Conservation (phyloP, 2,329 filamentous ascomycete species). For the Calycina herbarum region DNA sequence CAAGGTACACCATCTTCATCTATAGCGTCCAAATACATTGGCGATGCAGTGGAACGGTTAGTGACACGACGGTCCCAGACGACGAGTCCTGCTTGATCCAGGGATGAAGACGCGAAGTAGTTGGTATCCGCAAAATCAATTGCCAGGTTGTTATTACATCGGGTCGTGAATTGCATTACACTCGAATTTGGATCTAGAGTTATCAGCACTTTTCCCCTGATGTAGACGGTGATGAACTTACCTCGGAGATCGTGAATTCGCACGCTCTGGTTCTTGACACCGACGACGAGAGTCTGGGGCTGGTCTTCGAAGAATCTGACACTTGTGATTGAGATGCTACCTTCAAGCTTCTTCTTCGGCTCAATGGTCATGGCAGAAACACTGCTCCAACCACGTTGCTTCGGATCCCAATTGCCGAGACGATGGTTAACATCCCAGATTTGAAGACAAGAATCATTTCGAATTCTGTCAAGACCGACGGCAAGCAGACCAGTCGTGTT, state of each 20-base stretch:
- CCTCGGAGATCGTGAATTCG: slow-evolving; percentile 78
- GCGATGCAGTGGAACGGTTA: slow-evolving; percentile 52
- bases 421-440: slow-evolving; percentile 74
- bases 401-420: slow-evolving; percentile 51
- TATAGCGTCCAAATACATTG: slow-evolving; percentile 56
- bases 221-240: slow-evolving; percentile 39
- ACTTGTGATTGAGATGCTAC: slow-evolving; percentile 75
- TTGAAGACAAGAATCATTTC: slow-evolving; percentile 79
- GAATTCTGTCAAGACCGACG: slow-evolving; percentile 76
- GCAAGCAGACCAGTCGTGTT: slow-evolving; percentile 71
- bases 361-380: slow-evolving; percentile 38
- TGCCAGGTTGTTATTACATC: slow-evolving; percentile 69
- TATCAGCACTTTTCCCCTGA: slow-evolving; percentile 23
- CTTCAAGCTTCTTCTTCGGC: slow-evolving; percentile 59
- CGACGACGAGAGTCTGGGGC: slow-evolving; percentile 72
- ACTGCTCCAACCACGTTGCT: slow-evolving; percentile 46
- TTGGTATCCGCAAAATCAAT: slow-evolving; percentile 81
- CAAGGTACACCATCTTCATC: slow-evolving; percentile 60
- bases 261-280: slow-evolving; percentile 73
- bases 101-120: slow-evolving; percentile 78
- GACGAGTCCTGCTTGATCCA: slow-evolving; percentile 72
- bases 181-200: slow-evolving; percentile 49
- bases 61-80: slow-evolving; percentile 76
- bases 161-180: slow-evolving; percentile 43
- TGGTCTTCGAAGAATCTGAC: slow-evolving; percentile 79